These are phyloP conservation scores for Starmerella bombi DNA, from an alignment of 805 yeast genomes.

Conservation along the genomic window DNA sequence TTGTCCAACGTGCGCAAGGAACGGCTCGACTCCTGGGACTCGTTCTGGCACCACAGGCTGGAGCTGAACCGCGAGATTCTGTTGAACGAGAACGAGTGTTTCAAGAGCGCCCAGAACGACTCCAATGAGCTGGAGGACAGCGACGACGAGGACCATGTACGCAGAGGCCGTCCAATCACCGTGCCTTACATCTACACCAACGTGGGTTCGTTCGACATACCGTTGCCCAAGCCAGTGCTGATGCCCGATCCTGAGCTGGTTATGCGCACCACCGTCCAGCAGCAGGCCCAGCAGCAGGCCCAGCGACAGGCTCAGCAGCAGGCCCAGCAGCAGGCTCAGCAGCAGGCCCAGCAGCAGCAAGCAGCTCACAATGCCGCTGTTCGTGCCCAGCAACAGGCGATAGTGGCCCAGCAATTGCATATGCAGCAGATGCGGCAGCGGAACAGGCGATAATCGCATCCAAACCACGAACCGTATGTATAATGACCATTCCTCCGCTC, in stretches of 20 bases:
- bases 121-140: conserved; percentile 18
- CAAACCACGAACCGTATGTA: too few species aligned
- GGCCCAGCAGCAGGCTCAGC: conserved; percentile 2
- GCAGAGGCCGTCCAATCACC: conserved; percentile 13
- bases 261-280: conserved; percentile 6
- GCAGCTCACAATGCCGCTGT: conserved; percentile 8
- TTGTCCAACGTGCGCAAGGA: conserved; percentile 23
- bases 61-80: conserved; percentile 16
- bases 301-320: conserved; percentile 4
- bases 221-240: conserved; percentile 18
- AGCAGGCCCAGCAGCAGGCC: conserved; percentile 4
- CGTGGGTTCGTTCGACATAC: conserved; percentile 20
- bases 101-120: conserved; percentile 18
- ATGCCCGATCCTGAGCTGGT: conserved; percentile 22
- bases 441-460: too few species aligned
- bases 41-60: conserved; percentile 25
- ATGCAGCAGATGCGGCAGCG: too few species aligned
- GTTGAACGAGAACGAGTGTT: conserved; percentile 18
- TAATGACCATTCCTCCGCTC: too few species aligned
- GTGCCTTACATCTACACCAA: conserved; percentile 18
- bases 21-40: conserved; percentile 25
- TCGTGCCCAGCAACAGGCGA: conserved; percentile 6
- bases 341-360: conserved; percentile 3
- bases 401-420: too few species aligned
- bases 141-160: conserved; percentile 16